Conservation (phyloP, 805 yeast genomes). For the Candida caryicola region DNA sequence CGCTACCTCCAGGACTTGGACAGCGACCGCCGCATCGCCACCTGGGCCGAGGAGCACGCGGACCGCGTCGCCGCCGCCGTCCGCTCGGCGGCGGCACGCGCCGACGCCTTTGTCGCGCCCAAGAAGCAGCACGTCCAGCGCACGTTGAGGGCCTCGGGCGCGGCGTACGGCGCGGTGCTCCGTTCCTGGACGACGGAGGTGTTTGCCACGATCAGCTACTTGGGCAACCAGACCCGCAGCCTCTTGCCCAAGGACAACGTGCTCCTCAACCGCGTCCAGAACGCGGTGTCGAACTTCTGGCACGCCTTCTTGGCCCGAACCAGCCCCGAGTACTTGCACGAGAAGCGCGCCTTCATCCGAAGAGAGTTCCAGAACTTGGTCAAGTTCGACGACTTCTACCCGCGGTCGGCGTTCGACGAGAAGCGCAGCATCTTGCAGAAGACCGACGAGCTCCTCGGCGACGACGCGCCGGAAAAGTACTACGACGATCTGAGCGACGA, state of each 20-base stretch:
- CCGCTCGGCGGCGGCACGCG: neutral
- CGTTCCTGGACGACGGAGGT: neutral
- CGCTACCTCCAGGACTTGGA: neutral
- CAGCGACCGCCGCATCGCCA: neutral
- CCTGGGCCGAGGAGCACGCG: neutral
- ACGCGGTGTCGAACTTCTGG: neutral
- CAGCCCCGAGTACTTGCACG: conserved; percentile 13
- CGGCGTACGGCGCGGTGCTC: neutral
- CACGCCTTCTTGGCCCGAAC: conserved; percentile 2
- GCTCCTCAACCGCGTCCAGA: neutral
- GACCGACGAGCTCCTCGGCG: neutral
- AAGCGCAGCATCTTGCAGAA: conserved; percentile 1
- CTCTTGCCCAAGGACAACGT: neutral
- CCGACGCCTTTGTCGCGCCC: neutral
- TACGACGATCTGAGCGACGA: conserved; percentile 1
- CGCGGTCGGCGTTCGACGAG: neutral
- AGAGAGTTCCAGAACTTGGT: conserved; percentile 25
- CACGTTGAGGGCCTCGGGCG: neutral
- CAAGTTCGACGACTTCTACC: conserved; percentile 16
- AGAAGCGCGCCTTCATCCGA: conserved; percentile 22
- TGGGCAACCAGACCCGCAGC: neutral
- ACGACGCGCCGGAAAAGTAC: neutral
- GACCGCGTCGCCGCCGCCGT: neutral
- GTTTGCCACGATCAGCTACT: neutral
- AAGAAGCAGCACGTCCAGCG: neutral